phyloP scores from a whole-genome alignment of 352 stramenopile species.

The Pythium vanterpoolii region DNA sequence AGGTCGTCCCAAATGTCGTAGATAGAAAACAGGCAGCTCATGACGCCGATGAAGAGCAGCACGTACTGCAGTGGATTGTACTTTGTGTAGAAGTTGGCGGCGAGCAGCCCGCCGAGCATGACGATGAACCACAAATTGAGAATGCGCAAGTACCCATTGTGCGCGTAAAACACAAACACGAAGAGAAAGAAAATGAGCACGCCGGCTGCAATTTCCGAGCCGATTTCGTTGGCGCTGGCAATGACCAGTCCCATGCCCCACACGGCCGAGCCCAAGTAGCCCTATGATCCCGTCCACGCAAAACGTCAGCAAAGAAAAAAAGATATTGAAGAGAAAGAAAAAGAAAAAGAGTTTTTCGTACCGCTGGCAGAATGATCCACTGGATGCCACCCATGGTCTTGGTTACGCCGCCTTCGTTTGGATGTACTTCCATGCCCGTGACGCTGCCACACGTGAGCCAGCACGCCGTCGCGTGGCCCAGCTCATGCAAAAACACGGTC shows the following conservation, averaged over 20 bases:
- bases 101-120: slow-evolving; percentile 71
- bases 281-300: slow-evolving; percentile 28
- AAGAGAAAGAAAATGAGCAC: slow-evolving; percentile 87
- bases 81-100: slow-evolving; percentile 59
- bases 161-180: slow-evolving; percentile 84
- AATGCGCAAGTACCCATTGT: slow-evolving; percentile 83
- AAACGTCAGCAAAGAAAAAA: not conserved
- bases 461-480: slow-evolving; percentile 76
- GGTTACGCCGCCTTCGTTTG: slow-evolving; percentile 85
- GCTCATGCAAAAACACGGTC: slow-evolving; percentile 86
- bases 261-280: slow-evolving; percentile 80
- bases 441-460: slow-evolving; percentile 87
- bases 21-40: slow-evolving; percentile 90
- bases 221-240: slow-evolving; percentile 50
- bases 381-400: slow-evolving; percentile 47
- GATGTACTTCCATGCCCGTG: slow-evolving; percentile 87
- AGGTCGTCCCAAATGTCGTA: slow-evolving; percentile 92
- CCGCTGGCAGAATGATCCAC: slow-evolving; percentile 41
- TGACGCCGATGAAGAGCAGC: slow-evolving; percentile 87
- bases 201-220: slow-evolving; percentile 67
- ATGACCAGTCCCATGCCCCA: slow-evolving; percentile 88
- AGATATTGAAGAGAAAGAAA: not conserved
- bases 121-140: slow-evolving; percentile 86
- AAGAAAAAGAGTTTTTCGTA: slow-evolving; percentile 27
- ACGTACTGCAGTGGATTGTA: slow-evolving; percentile 78